Evolutionary conservation across 2,329 filamentous ascomycete genomes (phyloP), one percentile per base, ranked within the genome.

Genomic region (Scolecobasidium constrictum): DNA sequence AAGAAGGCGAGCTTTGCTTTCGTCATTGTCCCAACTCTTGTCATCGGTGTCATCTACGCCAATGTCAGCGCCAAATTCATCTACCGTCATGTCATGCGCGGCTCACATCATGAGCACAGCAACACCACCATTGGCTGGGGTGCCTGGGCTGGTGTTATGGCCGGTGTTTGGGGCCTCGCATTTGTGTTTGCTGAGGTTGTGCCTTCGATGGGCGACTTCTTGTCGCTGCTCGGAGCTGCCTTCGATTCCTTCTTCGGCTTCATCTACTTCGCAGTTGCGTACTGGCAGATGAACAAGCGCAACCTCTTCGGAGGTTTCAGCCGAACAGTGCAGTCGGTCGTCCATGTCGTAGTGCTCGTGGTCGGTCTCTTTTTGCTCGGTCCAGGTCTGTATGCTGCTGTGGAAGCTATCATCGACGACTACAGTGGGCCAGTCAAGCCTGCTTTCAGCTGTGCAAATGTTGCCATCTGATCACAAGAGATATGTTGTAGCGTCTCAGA

Each of bases 181-280:
- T 70, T 69, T 47, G 54, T 71, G 40, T 70, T 71, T 50, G 56
- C 67, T 9, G 67, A 70, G 45, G 62, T 70, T 37, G 59, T 71
- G 16, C 67, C 67, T 5, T 64, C 59, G 45, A 70, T 71, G 67
- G 66, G 67, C 6, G 67, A 71, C 50, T 70, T 71, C 52, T 52
- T 70, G 4, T 69, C 66, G 1, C 54, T 70, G 3, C 60, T 71
- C 7, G 61, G 67, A 5, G 66, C 67, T 0, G 66, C 65, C 0
- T 71, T 70, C 44, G 67, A 69, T 49, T 66, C 62, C 1, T 69
- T 69, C 53, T 70, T 71, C 44, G 68, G 67, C 2, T 71, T 69
- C 52, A 69, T 71, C 46, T 71, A 65, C 54, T 71, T 70, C 40
- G 67, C 68, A 4, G 54, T 71, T 6, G 68, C 67, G 1, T 71